Evolutionary conservation across 176 grass and related monocot species (phyloP).

Genomic region (Chloris gayana): DNA sequence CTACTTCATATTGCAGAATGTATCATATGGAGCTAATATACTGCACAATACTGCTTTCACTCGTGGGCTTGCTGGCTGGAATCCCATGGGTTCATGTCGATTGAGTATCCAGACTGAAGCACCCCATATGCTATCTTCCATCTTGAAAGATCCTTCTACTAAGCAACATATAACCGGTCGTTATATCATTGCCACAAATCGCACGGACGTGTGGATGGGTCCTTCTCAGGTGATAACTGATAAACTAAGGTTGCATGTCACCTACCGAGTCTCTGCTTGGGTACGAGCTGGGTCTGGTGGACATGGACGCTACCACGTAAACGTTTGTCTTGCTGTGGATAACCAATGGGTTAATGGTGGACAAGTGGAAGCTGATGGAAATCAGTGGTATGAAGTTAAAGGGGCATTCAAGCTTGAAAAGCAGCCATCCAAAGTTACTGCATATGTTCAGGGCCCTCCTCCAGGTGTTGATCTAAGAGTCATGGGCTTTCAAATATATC

Average conservation of each 20-base stretch:
- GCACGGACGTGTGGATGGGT: slow-evolving; percentile 91
- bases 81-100: slow-evolving; percentile 83
- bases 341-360: slow-evolving; percentile 73
- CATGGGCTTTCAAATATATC: slow-evolving; percentile 63
- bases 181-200: slow-evolving; percentile 68
- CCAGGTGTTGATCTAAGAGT: slow-evolving; percentile 74
- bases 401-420: slow-evolving; percentile 81
- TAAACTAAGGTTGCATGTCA: slow-evolving; percentile 76
- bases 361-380: slow-evolving; percentile 56
- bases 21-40: slow-evolving; percentile 60
- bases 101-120: slow-evolving; percentile 65
- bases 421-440: slow-evolving; percentile 59
- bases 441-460: slow-evolving; percentile 70
- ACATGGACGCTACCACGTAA: slow-evolving; percentile 68
- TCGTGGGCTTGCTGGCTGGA: slow-evolving; percentile 73
- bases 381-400: slow-evolving; percentile 80
- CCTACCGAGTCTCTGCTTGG: slow-evolving; percentile 86
- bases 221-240: slow-evolving; percentile 92
- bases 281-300: slow-evolving; percentile 68
- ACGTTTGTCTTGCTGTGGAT: slow-evolving; percentile 83
- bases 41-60: slow-evolving; percentile 64
- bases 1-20: slow-evolving; percentile 66
- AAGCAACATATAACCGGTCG: slow-evolving; percentile 49
- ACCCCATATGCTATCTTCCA: slow-evolving; percentile 53
- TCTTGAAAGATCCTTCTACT: slow-evolving; percentile 35